Evolutionary conservation across 73 alveolate genomes (phyloP).

Genomic region (Paramecium tetraurelia): DNA sequence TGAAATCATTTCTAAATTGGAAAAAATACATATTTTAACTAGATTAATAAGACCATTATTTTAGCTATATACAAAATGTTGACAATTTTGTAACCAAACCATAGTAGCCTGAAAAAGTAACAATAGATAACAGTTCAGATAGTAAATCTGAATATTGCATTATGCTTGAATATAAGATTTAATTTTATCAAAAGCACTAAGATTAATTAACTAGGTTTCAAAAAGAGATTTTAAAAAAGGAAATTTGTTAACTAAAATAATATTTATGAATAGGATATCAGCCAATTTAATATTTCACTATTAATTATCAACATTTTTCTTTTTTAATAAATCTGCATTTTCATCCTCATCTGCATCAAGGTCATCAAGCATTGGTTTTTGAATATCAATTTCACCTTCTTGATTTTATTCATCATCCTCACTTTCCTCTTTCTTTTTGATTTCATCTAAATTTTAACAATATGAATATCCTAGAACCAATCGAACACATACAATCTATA

Average conservation of each 20-base stretch:
- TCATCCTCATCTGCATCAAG: slow-evolving; percentile 31
- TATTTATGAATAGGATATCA: background rate
- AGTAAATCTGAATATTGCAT: background rate
- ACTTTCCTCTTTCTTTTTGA: background rate
- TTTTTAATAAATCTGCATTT: background rate
- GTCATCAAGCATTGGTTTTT: slow-evolving; percentile 15
- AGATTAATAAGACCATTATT: background rate
- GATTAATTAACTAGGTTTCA: background rate
- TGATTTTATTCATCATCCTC: background rate
- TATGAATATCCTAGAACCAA: slow-evolving; percentile 14
- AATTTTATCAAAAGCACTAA: background rate
- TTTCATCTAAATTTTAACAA: background rate
- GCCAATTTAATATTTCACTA: background rate
- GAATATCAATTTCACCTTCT: background rate
- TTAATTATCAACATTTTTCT: background rate
- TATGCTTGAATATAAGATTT: background rate
- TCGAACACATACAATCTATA: slow-evolving; percentile 23
- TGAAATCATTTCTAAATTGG: background rate
- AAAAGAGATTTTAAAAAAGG: background rate
- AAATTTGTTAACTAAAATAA: background rate
- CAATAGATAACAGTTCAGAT: background rate
- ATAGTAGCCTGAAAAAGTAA: background rate
- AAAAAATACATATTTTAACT: background rate
- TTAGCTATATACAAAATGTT: background rate
- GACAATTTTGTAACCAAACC: background rate